A percentile compares a stretch with the other conserved stretches of the same genome.
Conservation (phyloP, 1,139 yeast species). For the Candida smagusa region DNA sequence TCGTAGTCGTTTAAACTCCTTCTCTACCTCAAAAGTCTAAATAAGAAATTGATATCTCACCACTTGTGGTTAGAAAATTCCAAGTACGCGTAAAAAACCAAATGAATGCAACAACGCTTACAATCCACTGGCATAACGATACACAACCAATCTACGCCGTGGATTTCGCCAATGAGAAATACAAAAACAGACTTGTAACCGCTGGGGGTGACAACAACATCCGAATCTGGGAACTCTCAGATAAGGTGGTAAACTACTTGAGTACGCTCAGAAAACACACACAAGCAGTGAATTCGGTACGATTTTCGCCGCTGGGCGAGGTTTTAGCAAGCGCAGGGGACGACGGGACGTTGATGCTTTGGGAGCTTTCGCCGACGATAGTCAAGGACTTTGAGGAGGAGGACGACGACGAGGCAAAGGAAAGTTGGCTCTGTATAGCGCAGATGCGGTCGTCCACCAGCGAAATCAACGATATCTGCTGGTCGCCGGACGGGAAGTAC, state of each 20-base stretch:
- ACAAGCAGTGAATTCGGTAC: constrained; percentile 89
- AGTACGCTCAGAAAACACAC: constrained; percentile 84
- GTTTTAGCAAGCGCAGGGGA: constrained; percentile 89
- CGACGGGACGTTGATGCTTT: constrained; percentile 81
- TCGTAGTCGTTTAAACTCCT: too few species aligned
- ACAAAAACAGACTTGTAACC: constrained; percentile 59
- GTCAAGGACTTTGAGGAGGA: constrained; percentile 57
- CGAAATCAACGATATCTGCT: constrained; percentile 84
- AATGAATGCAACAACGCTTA: constrained; percentile 60
- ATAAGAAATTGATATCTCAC: too few species aligned
- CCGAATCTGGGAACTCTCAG: constrained; percentile 52
- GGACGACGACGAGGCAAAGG: constrained; percentile 54
- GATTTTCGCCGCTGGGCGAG: constrained; percentile 69
- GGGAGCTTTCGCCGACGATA: constrained; percentile 61
- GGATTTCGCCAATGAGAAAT: constrained; percentile 60
- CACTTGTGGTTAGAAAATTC: too few species aligned
- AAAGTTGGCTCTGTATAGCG: constrained; percentile 64
- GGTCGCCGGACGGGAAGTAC: constrained; percentile 82
- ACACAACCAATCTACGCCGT: constrained; percentile 81
- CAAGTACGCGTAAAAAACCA: neutral
- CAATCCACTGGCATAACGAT: constrained; percentile 82
- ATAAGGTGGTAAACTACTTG: constrained; percentile 51
- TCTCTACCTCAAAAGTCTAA: too few species aligned
- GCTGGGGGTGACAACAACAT: constrained; percentile 95
- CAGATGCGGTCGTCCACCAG: constrained; percentile 60